Base-by-base conservation (phyloP, 2,329 filamentous ascomycete species). In the Cordyceps militaris region DNA sequence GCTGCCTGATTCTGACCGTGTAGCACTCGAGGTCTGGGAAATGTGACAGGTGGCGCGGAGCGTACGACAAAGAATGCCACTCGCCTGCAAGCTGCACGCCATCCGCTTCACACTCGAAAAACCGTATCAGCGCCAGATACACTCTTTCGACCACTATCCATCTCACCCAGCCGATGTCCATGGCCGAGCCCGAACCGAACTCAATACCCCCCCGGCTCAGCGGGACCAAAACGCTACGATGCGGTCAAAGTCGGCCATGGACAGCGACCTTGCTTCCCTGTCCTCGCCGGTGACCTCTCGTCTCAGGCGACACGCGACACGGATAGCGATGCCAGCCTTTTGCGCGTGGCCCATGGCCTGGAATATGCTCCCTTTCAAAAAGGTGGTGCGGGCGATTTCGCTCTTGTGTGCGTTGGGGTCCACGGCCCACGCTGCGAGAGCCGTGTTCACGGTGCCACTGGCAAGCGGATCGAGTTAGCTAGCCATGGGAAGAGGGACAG, bases 321-420 rank as follows among this genome's bases (percentile, higher is more conserved):
- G 23, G 0, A 59, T 19, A 19, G 59, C 57, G 13, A 61, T 54
- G 4, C 53, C 34, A 36, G 59, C 59, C 30, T 61, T 57, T 42
- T 61, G 51, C n/a, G 47, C 21, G 40, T 59, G 47, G 9, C 57
- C 59, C 14, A 16, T 36, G 4, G 40, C 52, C 34, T 57, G 21
- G 24, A 61, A 57, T 10, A 61, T 8, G 32, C 55, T 61, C 3
- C 47, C 53, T 26, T 59, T 61, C 10, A 61, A 21, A 16, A 61
- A 59, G 3, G 59, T 59, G n/a, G 57, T 57, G 23, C 59, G 59
- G 16, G 57, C 57, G 44, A 61, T 61, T 23, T 59, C 57, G 34
- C 57, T 61, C 46, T 50, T 59, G 40, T 59, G 52, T 23, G 59
- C 57, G 23, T 7, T 59, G 7, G 40, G 49, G 24, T 61, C 53